Percentiles rank a stretch among this genome's conserved stretches.
phyloP scores from a whole-genome alignment of 2,329 filamentous ascomycete genomes.

The Akanthomyces lecanii region DNA sequence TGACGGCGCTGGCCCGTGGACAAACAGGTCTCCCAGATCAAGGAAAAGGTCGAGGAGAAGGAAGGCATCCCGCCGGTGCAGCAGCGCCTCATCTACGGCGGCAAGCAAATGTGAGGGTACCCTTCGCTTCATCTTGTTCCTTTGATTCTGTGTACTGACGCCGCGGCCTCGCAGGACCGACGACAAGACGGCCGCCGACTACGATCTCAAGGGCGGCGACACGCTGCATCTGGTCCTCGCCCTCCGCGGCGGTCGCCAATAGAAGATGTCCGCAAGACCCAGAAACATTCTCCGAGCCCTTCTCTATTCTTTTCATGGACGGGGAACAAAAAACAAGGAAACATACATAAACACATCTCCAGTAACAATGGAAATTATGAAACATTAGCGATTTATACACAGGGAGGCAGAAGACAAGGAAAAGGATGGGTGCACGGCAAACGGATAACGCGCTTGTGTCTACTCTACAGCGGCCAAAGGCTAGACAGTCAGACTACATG shows the following conservation, averaged over 20 bases:
- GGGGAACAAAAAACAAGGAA: not conserved
- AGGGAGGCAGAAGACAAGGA: not conserved
- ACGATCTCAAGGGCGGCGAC: constrained; percentile 84
- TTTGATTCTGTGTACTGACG: not conserved
- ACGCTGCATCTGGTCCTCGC: constrained; percentile 95
- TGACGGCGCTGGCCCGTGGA: not conserved
- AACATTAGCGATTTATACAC: constrained; percentile 2
- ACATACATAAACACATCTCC: not conserved
- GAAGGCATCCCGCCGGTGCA: constrained; percentile 97
- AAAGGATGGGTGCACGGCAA: not conserved
- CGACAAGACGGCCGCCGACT: constrained; percentile 88
- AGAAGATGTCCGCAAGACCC: not conserved
- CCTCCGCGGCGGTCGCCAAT: constrained; percentile 67
- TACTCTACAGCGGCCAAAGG: not conserved
- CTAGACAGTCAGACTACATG: too few species aligned
- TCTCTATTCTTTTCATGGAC: not conserved
- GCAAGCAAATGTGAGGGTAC: constrained; percentile 82
- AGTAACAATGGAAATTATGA: not conserved
- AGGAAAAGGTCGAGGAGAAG: constrained; percentile 98
- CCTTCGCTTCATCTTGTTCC: not conserved
- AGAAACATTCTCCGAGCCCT: too few species aligned
- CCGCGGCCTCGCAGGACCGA: constrained; percentile 63
- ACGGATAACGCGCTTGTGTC: not conserved
- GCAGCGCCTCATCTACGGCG: constrained; percentile 91
- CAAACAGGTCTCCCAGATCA: constrained; percentile 81